Conservation (phyloP, 1,284 basidiomycete species). For the Moniliella sp. region DNA sequence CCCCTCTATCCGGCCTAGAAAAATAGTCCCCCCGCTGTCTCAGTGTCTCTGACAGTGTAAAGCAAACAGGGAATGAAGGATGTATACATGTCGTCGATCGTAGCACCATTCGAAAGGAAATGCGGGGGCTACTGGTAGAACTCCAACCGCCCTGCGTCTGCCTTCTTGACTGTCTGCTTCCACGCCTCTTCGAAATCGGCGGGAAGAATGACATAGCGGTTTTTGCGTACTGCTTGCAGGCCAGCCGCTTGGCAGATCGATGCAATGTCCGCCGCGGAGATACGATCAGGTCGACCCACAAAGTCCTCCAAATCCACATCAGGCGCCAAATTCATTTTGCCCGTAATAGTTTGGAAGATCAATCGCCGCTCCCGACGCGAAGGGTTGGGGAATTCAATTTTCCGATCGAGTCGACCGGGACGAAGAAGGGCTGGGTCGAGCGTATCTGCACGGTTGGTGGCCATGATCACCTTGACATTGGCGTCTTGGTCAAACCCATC, state of each 20-base stretch:
- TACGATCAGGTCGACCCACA: conserved; percentile 79
- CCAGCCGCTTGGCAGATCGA: conserved; percentile 92
- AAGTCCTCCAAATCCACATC: conserved; percentile 98
- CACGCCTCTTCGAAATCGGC: no score
- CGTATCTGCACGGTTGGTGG: conserved; percentile 33
- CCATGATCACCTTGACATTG: conserved; percentile 58
- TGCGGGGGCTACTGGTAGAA: conserved; percentile 30
- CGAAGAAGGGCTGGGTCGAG: conserved; percentile 77
- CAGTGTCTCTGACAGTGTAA: no score
- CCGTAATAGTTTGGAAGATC: conserved; percentile 91
- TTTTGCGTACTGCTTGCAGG: conserved; percentile 90
- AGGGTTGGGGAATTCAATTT: conserved; percentile 94
- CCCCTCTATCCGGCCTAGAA: no score
- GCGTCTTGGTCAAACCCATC: conserved; percentile 98
- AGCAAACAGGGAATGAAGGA: no score
- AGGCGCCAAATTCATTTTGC: conserved; percentile 91
- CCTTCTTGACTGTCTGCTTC: conserved; percentile 31
- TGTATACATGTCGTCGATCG: no score
- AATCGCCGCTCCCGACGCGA: conserved; percentile 82
- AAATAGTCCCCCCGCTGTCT: no score
- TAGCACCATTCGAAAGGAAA: no score
- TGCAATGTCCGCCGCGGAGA: conserved; percentile 86
- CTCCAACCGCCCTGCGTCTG: conserved; percentile 25
- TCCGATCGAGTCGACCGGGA: conserved; percentile 87
- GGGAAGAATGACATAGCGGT: no score